Base-by-base conservation (phyloP, 176 grass and related monocot species). In the Pontederia crassipes region DNA sequence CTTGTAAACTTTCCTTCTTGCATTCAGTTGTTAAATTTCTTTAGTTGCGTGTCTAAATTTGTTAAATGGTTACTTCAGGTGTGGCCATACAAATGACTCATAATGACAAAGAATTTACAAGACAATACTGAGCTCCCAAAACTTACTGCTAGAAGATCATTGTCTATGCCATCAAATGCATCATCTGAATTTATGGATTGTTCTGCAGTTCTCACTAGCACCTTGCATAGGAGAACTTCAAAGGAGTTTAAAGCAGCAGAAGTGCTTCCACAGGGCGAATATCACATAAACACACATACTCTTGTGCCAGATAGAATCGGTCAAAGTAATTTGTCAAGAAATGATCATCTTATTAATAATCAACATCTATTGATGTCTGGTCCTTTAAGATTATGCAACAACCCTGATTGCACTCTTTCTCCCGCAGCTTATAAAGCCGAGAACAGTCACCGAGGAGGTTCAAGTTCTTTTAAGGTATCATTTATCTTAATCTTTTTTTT, bases 351-450 rank as follows among this genome's bases (percentile, higher is more conserved):
- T n/a, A 69, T 24, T 27, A 88, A 59, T 71, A 90, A 97, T 70
- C 83, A 90, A 64, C 78, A 97, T 52, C 75, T 97, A 56, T 58
- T 96, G 81, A 90, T 78, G 78, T 97, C 92, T 49, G 87, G 92
- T 15, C 92, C 92, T 73, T 75, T 97, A 55, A 86, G 92, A 2
- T 77, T 88, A 61, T 97, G 92, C 48, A 83, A 97, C 69, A 69
- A 91, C 62, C 84, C 92, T 4, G 92, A 97, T 29, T 97, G 87
- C 69, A 81, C 89, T 35, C 61, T 85, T 40, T 97, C 87, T 55
- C 87, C 92, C 69, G 69, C 92, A 28, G 83, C 81, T 60, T 97
- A 78, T 75, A 97, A 85, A 79, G 84, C 80, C 18, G 88, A 80
- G 75, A 81, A 17, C 17, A 71, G 73, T 72, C 80, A 77, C 55